A percentile compares a stretch with the other conserved stretches of the same genome.
Evolutionary conservation across 352 stramenopile genomes (phyloP).

Genomic region (Phytopythium cucurbitacearum): DNA sequence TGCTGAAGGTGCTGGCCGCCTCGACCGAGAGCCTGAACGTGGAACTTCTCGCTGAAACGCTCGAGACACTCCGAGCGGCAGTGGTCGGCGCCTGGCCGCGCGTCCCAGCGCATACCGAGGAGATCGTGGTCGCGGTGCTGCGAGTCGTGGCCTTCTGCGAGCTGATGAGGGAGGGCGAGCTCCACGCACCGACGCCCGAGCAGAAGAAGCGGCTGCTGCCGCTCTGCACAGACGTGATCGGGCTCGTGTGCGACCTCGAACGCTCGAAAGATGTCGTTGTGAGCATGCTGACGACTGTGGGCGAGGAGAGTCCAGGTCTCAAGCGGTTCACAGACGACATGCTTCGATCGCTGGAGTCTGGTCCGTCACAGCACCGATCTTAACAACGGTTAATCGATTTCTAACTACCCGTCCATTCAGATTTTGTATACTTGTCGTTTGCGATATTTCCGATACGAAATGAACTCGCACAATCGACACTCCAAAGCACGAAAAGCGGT

Average conservation of each 20-base stretch:
- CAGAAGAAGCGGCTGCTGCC: constrained; percentile 27
- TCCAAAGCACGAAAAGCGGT: no score
- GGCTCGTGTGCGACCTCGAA: constrained; percentile 24
- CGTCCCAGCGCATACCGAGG: constrained; percentile 57
- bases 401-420: no score
- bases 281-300: not conserved
- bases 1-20: constrained; percentile 70
- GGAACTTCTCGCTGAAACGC: constrained; percentile 39
- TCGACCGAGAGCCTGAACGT: constrained; percentile 65
- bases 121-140: constrained; percentile 66
- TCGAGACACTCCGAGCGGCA: constrained; percentile 51
- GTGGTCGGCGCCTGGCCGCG: constrained; percentile 64
- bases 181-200: constrained; percentile 18
- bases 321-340: not conserved
- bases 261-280: not conserved
- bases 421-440: no score
- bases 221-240: constrained; percentile 29
- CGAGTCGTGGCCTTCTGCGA: constrained; percentile 65
- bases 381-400: no score
- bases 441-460: no score
- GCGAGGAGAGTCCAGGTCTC: constrained; percentile 1
- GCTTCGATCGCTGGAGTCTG: no score
- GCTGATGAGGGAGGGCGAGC: constrained; percentile 35
- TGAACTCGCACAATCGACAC: no score
- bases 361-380: no score